Base-by-base conservation (phyloP, 352 stramenopile genomes). In the Pythium biforme region DNA sequence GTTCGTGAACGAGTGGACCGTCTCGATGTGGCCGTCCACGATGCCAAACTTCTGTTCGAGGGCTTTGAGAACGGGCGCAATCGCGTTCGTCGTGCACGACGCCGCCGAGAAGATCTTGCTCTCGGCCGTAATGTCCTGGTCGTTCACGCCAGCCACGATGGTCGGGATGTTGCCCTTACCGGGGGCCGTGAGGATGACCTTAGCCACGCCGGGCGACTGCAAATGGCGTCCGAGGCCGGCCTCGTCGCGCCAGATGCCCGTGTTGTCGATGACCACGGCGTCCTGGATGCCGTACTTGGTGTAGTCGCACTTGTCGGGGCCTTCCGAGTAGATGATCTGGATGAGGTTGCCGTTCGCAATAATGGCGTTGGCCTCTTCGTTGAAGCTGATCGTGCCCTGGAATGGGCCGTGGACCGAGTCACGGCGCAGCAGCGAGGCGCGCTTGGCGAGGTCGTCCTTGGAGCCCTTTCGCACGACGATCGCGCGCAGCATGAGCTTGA, bases 201-300 rank as follows among this genome's bases (percentile, higher is more conserved):
- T 92, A 31, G 81, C 68, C 1, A 93, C 83, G 51, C 86, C 88
- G 3, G 79, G 80, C 17, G 79, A 86, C 73, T 93, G 80, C 23
- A 94, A 64, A 57, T 96, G 87, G 54, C 88, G 78, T 14, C 75
- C 73, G 10, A 95, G 62, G 0, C 68, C 77, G 22, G 82, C 80
- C 43, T 75, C 75, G 66, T 94, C 83, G 41, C 87, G 81, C 82
- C 82, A 95, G 34, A 78, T 82, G 48, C 87, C 89, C 50, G 89
- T 96, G 74, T 94, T 95, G 66, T 96, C 89, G 62, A 96, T 89
- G n/a, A 96, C 86, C 41, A 96, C 83, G 27, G 88, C 87, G 62
- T 96, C 72, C 49, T 90, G 64, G 66, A 96, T 96, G 63, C 84
- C 86, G 64, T 94, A 91, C 66, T 89, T 74, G 11, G 82, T 89